phyloP scores from a whole-genome alignment of 768 basidiomycete genomes.

The Tulasnella sp. region DNA sequence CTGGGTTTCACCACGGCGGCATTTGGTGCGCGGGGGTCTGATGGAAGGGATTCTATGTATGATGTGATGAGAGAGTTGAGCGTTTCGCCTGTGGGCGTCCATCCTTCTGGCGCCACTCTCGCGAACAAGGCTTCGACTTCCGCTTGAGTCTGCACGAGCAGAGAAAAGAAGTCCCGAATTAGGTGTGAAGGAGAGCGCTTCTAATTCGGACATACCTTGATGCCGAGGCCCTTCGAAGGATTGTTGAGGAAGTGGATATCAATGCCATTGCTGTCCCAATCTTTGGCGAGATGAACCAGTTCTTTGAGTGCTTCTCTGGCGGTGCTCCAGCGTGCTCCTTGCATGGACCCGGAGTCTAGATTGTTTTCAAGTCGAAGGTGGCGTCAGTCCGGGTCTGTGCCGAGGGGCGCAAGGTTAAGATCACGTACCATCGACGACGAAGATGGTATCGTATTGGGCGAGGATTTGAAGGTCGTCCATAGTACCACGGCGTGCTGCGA shows the following conservation, averaged over 20 bases:
- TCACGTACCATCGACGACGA: not conserved
- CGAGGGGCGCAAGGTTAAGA: not conserved
- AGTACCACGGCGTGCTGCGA: not conserved
- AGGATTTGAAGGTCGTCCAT: not conserved
- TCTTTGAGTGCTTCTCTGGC: conserved; percentile 46
- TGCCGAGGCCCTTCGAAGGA: not conserved
- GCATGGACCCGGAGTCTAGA: conserved; percentile 61
- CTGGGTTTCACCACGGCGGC: conserved; percentile 46
- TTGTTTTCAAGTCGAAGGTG: not conserved
- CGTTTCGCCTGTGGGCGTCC: conserved; percentile 39
- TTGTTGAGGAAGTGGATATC: conserved; percentile 59
- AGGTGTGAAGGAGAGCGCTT: not conserved
- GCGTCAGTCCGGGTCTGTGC: not conserved
- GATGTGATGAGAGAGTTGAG: not conserved
- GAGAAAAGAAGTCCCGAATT: not conserved
- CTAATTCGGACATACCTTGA: not conserved
- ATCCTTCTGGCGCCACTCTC: conserved; percentile 44
- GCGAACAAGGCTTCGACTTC: conserved; percentile 45
- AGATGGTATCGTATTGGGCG: not conserved
- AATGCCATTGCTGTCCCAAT: conserved; percentile 56
- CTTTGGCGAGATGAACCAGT: conserved; percentile 46
- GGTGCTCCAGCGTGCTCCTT: conserved; percentile 49
- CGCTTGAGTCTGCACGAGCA: conserved; percentile 37
- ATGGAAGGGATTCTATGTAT: conserved; percentile 41
- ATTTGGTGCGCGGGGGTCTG: conserved; percentile 37